Evolutionary conservation across 2,329 filamentous ascomycete genomes (phyloP), one percentile per base, ranked within the genome.

Genomic region (Erysiphe pulchra): DNA sequence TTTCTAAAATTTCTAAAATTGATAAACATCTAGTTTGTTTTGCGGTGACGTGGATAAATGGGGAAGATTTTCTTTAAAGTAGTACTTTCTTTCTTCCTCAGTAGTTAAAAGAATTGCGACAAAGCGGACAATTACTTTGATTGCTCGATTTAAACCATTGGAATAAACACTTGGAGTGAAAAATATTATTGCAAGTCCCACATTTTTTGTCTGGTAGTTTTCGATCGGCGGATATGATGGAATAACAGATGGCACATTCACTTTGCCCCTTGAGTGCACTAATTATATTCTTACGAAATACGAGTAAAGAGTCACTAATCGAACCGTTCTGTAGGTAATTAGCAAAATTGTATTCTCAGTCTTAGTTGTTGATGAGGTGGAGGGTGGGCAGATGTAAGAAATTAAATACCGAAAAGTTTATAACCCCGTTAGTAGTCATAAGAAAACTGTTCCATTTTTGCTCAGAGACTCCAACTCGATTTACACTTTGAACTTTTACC

Each of bases 61-160:
- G 20, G 20, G 3, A 24, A 24, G 20, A 24, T 24, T 24, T 3
- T 3, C 20, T 24, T 24, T 24, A 6, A 24, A 24, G 20, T 24
- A 24, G 3, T 24, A 3, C 20, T 24, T 24, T 24, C 8, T 17
- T 39, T 6, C 7, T 39, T 16, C 37, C 11, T 43, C 24, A 43
- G 28, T 45, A 45, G 32, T 45, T 40, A 17, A 45, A 45, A 9
- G 34, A 32, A 8, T 36, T 42, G 9, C 90, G 71, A 62, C 90
- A 98, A 51, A 98, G 65, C 42, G 90, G 90, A 61, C 90, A 98
- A 43, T 80, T 87, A 56, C 81, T 90, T 56, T 83, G 78, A 61
- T 83, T 92, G 59, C 85, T 93, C 54, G 71, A 87, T 68, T 83
- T 81, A 67, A 98, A 95, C 90, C 90, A 98, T 63, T 87, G 86